Evolutionary conservation across 352 stramenopile genomes (phyloP).

Genomic region (Globisporangium cylindrosporum): DNA sequence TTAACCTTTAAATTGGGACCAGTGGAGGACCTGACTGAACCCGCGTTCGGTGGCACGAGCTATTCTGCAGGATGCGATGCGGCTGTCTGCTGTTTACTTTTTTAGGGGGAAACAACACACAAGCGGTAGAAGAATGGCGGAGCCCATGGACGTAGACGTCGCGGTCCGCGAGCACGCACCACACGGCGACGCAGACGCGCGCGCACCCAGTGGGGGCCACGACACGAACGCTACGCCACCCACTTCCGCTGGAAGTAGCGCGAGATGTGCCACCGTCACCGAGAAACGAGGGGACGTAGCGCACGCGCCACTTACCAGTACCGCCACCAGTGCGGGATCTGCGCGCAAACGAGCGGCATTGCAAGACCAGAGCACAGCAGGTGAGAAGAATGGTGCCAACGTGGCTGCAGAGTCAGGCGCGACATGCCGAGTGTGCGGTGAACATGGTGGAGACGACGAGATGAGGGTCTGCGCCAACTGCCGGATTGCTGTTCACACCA

Average conservation of each 20-base stretch:
- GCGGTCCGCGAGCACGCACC: constrained; percentile 9
- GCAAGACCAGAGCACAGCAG: neutral
- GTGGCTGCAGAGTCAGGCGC: neutral
- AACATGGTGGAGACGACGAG: constrained; percentile 1
- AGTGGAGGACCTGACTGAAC: neutral
- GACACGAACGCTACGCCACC: neutral
- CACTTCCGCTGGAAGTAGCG: constrained; percentile 1
- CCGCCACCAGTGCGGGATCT: neutral
- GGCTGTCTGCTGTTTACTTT: neutral
- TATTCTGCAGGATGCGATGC: neutral
- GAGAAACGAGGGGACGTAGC: constrained; percentile 7
- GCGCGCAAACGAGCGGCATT: neutral
- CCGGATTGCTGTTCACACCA: constrained; percentile 28
- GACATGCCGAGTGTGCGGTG: constrained; percentile 6
- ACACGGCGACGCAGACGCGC: constrained; percentile 5
- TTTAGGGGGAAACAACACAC: constrained; percentile 12
- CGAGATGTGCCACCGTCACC: neutral
- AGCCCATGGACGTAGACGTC: constrained; percentile 15
- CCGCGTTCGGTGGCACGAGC: constrained; percentile 7
- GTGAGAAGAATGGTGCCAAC: neutral
- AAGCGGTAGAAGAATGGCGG: constrained; percentile 8
- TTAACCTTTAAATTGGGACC: neutral
- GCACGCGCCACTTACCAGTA: neutral
- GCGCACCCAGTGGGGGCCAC: neutral
- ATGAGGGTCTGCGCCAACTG: constrained; percentile 33